Base-by-base conservation (phyloP, 2,329 filamentous ascomycete species). In the Periconia macrospinosa region DNA sequence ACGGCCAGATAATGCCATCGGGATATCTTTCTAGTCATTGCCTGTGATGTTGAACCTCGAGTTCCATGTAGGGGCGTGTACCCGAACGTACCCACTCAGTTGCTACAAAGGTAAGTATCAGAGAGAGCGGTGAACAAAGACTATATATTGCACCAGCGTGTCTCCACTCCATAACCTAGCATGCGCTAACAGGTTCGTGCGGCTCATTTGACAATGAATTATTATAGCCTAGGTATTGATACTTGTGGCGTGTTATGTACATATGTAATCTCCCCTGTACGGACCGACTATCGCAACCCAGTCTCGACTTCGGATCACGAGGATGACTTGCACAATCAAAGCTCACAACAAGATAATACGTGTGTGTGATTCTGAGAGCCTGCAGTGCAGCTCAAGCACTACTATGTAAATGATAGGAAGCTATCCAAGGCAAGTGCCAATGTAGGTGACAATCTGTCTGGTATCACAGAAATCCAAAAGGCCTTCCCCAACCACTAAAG, bases 401-500 rank as follows among this genome's bases (percentile, higher is more conserved):
- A 13, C 33, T 44, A 47, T 37, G 37, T 18, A 18, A 27, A 46
- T 37, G 33, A 55, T 41, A 58, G 56, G 49, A 23, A 30, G 58
- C 55, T 51, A 53, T 55, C 20, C 15, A 60, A 53, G 49, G 37
- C 45, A 65, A 59, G 57, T 60, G 67, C 66, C 65, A 59, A 46
- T 67, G 58, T 67, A 61, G 60, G 62, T 71, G 68, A 72, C 69
- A 60, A 61, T 55, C 58, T 59, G 70, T 72, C 69, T 73, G 70
- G 70, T 73, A 73, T 73, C 70, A 71, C 67, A 62, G 53, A 59
- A 62, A 55, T 50, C 14, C n/a, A n/a, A 56, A 62, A 56, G 61
- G 52, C 50, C 58, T 59, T 59, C 51, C 62, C 60, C 56, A 69
- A 68, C 64, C 11, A n/a, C 5, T 13, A 37, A n/a, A 37, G 33